Evolutionary conservation across 805 yeast species (phyloP).

Genomic region (Grigorovia humatica): DNA sequence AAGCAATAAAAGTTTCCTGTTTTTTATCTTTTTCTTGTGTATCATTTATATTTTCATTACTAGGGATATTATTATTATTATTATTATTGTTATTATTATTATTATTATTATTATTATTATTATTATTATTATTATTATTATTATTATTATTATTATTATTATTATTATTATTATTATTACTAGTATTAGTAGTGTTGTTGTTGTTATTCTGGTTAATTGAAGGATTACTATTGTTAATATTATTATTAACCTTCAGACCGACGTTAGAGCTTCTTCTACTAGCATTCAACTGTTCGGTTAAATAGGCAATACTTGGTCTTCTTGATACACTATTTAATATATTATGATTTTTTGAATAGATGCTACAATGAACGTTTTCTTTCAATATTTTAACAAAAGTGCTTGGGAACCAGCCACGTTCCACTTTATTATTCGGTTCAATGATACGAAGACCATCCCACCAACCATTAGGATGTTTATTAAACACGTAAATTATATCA

Average conservation of each 20-base stretch:
- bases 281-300: not conserved
- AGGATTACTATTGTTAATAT: too few species aligned
- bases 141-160: too few species aligned
- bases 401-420: conserved; percentile 82
- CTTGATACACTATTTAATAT: not conserved
- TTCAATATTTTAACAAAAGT: conserved; percentile 31
- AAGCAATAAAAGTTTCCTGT: not conserved
- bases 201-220: not conserved
- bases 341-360: conserved; percentile 11
- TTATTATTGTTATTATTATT: conserved; percentile 2
- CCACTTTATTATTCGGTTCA: conserved; percentile 17
- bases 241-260: not conserved
- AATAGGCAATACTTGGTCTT: not conserved
- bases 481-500: conserved; percentile 60
- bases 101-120: not conserved
- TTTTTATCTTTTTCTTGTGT: not conserved
- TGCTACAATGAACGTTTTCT: conserved; percentile 3
- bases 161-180: too few species aligned
- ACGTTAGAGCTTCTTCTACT: not conserved
- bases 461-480: conserved; percentile 62
- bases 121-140: not conserved
- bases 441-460: conserved; percentile 63
- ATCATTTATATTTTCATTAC: too few species aligned
- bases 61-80: not conserved
- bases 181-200: not conserved